Evolutionary conservation across 306 rosid genomes (phyloP).

Genomic region (Prunus davidiana): DNA sequence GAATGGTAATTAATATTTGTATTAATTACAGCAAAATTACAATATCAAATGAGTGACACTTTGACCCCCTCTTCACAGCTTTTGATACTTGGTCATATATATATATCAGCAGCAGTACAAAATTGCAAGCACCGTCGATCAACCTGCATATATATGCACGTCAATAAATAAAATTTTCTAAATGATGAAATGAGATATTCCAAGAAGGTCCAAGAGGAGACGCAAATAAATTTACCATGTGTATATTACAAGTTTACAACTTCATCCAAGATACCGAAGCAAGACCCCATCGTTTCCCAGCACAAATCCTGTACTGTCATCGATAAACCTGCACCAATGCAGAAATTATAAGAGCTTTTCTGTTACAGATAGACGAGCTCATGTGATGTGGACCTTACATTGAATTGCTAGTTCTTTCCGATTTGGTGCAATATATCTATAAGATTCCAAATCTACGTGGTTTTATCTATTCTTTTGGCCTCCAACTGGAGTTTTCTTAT

Average conservation of each 20-base stretch:
- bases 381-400: background rate
- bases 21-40: constrained; percentile 21
- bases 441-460: constrained; percentile 11
- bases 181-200: background rate
- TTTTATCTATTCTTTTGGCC: background rate
- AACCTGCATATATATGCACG: constrained; percentile 24
- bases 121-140: constrained; percentile 26
- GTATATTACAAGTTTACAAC: constrained; percentile 29
- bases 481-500: background rate
- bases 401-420: background rate
- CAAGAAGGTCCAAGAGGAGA: background rate
- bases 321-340: constrained; percentile 57
- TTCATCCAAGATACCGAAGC: constrained; percentile 91
- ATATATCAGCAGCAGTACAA: constrained; percentile 22
- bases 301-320: constrained; percentile 85
- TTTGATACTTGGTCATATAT: constrained; percentile 3
- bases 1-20: background rate
- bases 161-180: background rate
- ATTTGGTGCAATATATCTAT: background rate
- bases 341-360: constrained; percentile 16
- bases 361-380: background rate
- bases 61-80: constrained; percentile 21
- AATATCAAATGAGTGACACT: constrained; percentile 1
- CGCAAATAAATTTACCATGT: constrained; percentile 36
- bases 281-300: constrained; percentile 94